These are phyloP conservation scores for Rubus parviflorus DNA, from an alignment of 306 rosid genomes.

Conservation along the genomic window DNA sequence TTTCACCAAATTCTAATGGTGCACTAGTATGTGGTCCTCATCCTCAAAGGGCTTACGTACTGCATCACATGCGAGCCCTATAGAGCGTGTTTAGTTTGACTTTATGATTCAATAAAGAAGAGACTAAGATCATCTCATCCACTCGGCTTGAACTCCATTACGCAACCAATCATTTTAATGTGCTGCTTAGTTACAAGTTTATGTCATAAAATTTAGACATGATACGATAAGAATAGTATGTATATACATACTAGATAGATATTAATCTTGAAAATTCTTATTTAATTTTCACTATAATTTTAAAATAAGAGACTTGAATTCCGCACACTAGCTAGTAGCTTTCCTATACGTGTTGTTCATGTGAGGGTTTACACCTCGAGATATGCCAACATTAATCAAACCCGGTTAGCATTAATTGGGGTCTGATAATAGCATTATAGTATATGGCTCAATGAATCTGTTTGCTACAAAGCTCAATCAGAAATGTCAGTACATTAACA, in stretches of 20 bases:
- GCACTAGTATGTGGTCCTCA: neutral
- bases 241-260: too few relatives aligned
- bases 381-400: slow-evolving; percentile 6
- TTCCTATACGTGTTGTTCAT: neutral
- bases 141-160: neutral
- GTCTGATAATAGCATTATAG: neutral
- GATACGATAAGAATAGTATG: too few relatives aligned
- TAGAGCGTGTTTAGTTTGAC: neutral
- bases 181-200: neutral
- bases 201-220: neutral
- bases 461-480: neutral
- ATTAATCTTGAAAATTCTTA: neutral
- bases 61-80: neutral
- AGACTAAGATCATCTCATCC: neutral
- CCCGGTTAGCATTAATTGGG: neutral
- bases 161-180: neutral
- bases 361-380: slow-evolving; percentile 11
- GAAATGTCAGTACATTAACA: neutral
- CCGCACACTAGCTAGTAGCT: neutral
- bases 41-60: neutral
- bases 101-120: neutral
- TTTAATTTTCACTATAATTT: neutral
- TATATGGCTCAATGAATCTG: neutral
- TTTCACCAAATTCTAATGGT: neutral
- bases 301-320: neutral